These are phyloP conservation scores for Stylosanthes scabra DNA, from an alignment of 331 rosid species.

Conservation along the genomic window DNA sequence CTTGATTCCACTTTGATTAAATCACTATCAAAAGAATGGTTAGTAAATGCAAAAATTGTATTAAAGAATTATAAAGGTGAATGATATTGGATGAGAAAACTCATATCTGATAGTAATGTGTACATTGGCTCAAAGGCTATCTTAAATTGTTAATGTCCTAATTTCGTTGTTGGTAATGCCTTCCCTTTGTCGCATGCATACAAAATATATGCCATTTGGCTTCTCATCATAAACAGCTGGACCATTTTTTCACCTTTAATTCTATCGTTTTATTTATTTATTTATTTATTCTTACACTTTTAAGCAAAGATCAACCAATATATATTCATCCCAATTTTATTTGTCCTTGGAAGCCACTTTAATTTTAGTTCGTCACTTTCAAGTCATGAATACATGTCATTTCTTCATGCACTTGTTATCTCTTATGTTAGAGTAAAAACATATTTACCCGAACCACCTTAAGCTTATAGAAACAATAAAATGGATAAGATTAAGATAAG, in stretches of 20 bases:
- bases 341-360: conserved; percentile 60
- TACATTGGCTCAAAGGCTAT: neutral
- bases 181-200: conserved; percentile 44
- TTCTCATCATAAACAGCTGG: conserved; percentile 44
- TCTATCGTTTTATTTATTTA: neutral
- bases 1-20: conserved; percentile 51
- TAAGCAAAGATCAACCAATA: conserved; percentile 54
- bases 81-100: conserved; percentile 31
- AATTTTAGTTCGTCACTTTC: conserved; percentile 46
- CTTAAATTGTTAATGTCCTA: neutral
- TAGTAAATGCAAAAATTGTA: conserved; percentile 36
- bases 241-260: neutral
- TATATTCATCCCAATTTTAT: conserved; percentile 23
- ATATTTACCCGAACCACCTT: too few relatives aligned
- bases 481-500: conserved; percentile 2
- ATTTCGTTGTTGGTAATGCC: conserved; percentile 39
- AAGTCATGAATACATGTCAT: conserved; percentile 35
- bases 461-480: neutral
- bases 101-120: neutral
- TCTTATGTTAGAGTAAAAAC: conserved; percentile 2
- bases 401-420: too few relatives aligned
- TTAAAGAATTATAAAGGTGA: conserved; percentile 38
- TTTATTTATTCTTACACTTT: conserved; percentile 38
- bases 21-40: conserved; percentile 41
- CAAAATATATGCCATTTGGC: conserved; percentile 49